Base-by-base conservation (phyloP, 2,329 filamentous ascomycete genomes). In the Microdochium nivale region DNA sequence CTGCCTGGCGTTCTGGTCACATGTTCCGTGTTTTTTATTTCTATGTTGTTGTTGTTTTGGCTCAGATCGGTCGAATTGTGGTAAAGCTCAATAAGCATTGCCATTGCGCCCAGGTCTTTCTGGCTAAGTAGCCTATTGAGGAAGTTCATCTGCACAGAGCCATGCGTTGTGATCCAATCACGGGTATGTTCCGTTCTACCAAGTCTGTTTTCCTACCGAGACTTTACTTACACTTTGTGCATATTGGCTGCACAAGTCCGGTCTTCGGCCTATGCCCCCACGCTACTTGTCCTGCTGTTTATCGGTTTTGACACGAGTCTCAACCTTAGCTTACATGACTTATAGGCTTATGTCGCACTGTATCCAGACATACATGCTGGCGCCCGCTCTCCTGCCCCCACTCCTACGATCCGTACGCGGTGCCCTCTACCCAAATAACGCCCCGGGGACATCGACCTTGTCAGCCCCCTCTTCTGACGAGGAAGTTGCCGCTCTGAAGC, bases 361-460 rank as follows among this genome's bases (percentile, higher is more conserved):
- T 59, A 75, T 83, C 56, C 72, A 74, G 56, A 70, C 69, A 52
- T 71, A 78, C 64, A 65, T 88, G 54, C 74, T 90, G 55, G 79
- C 84, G 69, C 75, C 84, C 59, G 76, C 77, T 55, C 75, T 80
- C 59, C 74, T 90, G 52, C 83, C 87, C 65, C 75, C 76, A 64
- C 69, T 88, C 58, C 78, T 92, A 61, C 81, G 83, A 65, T 79
- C 83, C 58, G 77, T 88, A 62, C 87, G 94, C 65, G 82, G 80
- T 61, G 81, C 87, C 54, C 74, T 97, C 52, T 97, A 96, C 66
- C 92, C 94, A 58, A 87, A 89, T 70, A 95, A 95, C 69, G 76
- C 81, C 60, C 84, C 86, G 55, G 86, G 84, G 53, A 78, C 81
- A 57, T 74, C 83, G 60, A 77, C 79, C 54, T 71, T 84, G 58